Base-by-base conservation (phyloP, 2,329 filamentous ascomycete species). In the Sarocladium brachiariae region DNA sequence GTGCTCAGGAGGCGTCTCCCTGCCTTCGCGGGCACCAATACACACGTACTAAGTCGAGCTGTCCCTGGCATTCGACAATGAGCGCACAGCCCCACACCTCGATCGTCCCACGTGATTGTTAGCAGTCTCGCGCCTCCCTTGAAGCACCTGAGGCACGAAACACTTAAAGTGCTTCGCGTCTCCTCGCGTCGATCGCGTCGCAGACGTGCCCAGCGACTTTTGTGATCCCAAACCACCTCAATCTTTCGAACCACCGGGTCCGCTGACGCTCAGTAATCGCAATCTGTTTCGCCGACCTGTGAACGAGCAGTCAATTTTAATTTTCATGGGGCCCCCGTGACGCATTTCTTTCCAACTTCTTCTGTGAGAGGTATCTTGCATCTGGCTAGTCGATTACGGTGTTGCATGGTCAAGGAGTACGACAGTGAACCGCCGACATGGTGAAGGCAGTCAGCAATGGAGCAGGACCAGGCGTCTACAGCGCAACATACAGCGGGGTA, bases 401-500 rank as follows among this genome's bases (percentile, higher is more conserved):
- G 30, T 37, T 49, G 39, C 16, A 43, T 43, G 39, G 19, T 50
- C 63, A 0, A 65, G 63, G 24, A 52, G 56, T 21, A 64, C 27
- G 1, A 47, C 33, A 24, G 27, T 24, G 19, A 25, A 56, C 56
- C 59, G 57, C 57, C 59, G 62, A 61, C 45, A 79, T 80, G 76
- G 73, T 71, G 55, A 77, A 78, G 62, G 68, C 62, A 58, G 61
- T 56, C 55, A 61, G 62, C 39, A 59, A 58, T 38, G 52, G 56
- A 51, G 52, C 58, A 56, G 65, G 66, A 34, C 68, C 73, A 23
- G 78, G 78, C 61, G 76, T 86, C 53, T 86, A 84, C 68, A 83
- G 80, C 66, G 82, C 81, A 55, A 85, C 82, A 18, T 86, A 85
- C 63, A 85, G 81, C 66, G 81, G 82, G 65, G 82, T 85, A 70